Conservation (phyloP, 1,139 yeast species). For the Kluyveromyces sp. region DNA sequence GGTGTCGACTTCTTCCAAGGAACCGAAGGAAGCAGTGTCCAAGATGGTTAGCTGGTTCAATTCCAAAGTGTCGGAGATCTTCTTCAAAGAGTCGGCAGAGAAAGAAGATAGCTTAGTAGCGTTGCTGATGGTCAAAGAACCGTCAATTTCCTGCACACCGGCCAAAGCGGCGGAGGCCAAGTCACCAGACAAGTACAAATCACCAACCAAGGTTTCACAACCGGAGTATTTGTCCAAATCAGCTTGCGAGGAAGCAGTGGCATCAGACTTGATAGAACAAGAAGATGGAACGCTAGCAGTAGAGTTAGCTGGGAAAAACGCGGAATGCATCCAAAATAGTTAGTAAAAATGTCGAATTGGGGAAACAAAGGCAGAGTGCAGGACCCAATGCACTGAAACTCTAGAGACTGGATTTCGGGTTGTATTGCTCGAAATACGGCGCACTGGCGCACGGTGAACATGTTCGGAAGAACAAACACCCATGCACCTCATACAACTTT, state of each 20-base stretch:
- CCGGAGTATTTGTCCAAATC: constrained; percentile 67
- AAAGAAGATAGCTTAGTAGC: constrained; percentile 57
- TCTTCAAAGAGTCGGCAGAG: constrained; percentile 70
- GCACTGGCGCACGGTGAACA: no score
- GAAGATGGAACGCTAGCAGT: constrained; percentile 33
- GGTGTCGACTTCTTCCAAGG: constrained; percentile 72
- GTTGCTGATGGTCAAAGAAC: constrained; percentile 61
- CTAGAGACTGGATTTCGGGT: no score
- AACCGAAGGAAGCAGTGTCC: constrained; percentile 65
- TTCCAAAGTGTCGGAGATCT: constrained; percentile 63
- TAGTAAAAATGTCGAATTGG: constrained; percentile 2
- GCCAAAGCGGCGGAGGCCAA: constrained; percentile 52
- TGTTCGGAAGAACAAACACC: not conserved
- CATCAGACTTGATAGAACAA: constrained; percentile 41
- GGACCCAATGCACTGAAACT: no score
- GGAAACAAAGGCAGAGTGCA: not conserved
- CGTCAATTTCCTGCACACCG: constrained; percentile 63
- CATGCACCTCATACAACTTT: not conserved
- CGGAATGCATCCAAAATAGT: not conserved
- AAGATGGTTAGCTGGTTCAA: constrained; percentile 63
- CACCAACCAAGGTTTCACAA: constrained; percentile 79
- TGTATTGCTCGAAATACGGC: no score
- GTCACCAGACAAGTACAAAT: constrained; percentile 58
- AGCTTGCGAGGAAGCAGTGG: constrained; percentile 70
- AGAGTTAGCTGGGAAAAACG: constrained; percentile 19